Evolutionary conservation across 2,329 filamentous ascomycete genomes (phyloP).

Genomic region (Cytospora mali): DNA sequence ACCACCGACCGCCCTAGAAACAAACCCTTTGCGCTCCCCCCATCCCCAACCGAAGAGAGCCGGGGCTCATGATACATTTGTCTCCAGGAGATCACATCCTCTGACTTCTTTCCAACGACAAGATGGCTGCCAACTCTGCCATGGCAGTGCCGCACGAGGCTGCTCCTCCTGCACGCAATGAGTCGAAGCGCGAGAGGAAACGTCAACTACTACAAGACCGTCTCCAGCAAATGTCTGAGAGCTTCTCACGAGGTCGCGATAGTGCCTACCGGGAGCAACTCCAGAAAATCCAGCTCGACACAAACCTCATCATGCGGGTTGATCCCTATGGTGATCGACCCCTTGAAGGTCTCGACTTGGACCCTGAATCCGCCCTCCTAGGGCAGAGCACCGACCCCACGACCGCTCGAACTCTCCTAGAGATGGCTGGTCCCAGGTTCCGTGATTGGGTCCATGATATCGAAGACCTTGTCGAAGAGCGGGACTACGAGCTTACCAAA

Average conservation of each 20-base stretch:
- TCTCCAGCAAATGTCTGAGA: slow-evolving; percentile 72
- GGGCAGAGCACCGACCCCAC: slow-evolving; percentile 44
- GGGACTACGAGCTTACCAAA: slow-evolving; percentile 80
- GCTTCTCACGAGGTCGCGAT: slow-evolving; percentile 80
- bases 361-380: slow-evolving; percentile 20
- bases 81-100: neutral
- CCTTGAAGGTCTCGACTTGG: slow-evolving; percentile 45
- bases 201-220: slow-evolving; percentile 81
- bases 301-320: slow-evolving; percentile 80
- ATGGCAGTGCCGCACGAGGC: slow-evolving; percentile 15
- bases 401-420: slow-evolving; percentile 58
- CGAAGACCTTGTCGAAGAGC: slow-evolving; percentile 84
- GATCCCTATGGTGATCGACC: slow-evolving; percentile 69
- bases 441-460: slow-evolving; percentile 82
- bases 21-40: neutral
- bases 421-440: slow-evolving; percentile 83
- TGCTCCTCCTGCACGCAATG: slow-evolving; percentile 24
- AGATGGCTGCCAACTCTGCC: slow-evolving; percentile 28
- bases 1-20: neutral
- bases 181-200: slow-evolving; percentile 88
- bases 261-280: slow-evolving; percentile 85
- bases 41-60: neutral
- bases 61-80: neutral
- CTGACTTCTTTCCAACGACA: neutral
- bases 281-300: slow-evolving; percentile 88